A percentile compares a stretch with the other conserved stretches of the same genome.
Evolutionary conservation across 352 stramenopile genomes (phyloP).

Genomic region (Pythium dissimile): DNA sequence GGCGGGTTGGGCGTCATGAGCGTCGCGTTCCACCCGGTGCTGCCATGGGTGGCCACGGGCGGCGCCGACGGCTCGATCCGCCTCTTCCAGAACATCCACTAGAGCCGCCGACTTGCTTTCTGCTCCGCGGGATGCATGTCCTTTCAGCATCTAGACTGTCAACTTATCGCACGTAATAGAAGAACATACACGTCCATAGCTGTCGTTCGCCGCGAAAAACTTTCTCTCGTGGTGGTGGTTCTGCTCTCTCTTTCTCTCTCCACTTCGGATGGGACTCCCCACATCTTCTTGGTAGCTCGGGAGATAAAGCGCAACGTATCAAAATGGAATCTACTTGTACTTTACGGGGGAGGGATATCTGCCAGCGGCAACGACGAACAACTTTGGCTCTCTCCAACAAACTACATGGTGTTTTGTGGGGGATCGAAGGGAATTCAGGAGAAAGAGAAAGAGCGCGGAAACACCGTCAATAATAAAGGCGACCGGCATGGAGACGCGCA

Average conservation of each 20-base stretch:
- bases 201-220: too few species aligned
- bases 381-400: constrained; percentile 1
- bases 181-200: constrained; percentile 3
- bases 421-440: background rate
- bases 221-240: too few species aligned
- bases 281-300: too few species aligned
- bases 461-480: constrained; percentile 29
- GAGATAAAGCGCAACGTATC: background rate
- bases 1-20: constrained; percentile 95
- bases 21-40: constrained; percentile 96
- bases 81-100: constrained; percentile 97
- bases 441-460: background rate
- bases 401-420: background rate
- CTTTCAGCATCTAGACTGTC: background rate
- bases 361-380: constrained; percentile 2
- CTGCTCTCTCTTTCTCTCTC: too few species aligned
- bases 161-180: constrained; percentile 24
- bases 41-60: constrained; percentile 94
- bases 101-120: constrained; percentile 23
- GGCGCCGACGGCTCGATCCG: constrained; percentile 94
- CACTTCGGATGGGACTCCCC: too few species aligned
- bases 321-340: constrained; percentile 14
- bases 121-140: too few species aligned
- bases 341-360: background rate
- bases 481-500: too few species aligned